These are phyloP conservation scores for Angomonas ambiguus DNA, from an alignment of 208 protist species.

Conservation along the genomic window DNA sequence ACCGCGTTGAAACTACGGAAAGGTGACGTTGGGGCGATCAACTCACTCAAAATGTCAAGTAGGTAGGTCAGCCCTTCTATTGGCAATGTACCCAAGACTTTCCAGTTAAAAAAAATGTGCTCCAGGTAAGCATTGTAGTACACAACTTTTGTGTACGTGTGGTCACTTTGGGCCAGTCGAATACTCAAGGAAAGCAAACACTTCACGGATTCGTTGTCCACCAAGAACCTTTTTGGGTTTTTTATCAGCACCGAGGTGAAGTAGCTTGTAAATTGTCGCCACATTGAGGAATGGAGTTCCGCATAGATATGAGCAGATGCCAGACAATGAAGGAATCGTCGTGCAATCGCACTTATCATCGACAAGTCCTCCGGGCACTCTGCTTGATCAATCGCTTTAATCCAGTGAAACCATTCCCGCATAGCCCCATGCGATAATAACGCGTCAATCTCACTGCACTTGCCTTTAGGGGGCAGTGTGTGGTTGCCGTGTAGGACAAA, in stretches of 20 bases:
- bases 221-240: slow-evolving; percentile 30
- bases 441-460: slow-evolving; percentile 24
- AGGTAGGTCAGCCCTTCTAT: slow-evolving; percentile 17
- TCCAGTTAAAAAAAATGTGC: slow-evolving; percentile 64
- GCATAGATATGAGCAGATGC: slow-evolving; percentile 26
- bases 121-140: slow-evolving; percentile 26
- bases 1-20: slow-evolving; percentile 38
- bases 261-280: slow-evolving; percentile 30
- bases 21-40: slow-evolving; percentile 32
- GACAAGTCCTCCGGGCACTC: not conserved
- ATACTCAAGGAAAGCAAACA: slow-evolving; percentile 22
- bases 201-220: slow-evolving; percentile 13
- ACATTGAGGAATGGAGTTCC: slow-evolving; percentile 24
- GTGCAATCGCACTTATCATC: not conserved
- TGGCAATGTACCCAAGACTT: slow-evolving; percentile 30
- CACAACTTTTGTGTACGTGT: slow-evolving; percentile 10
- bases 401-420: slow-evolving; percentile 51
- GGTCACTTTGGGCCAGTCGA: slow-evolving; percentile 12
- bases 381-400: slow-evolving; percentile 11
- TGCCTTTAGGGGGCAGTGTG: slow-evolving; percentile 21
- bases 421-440: slow-evolving; percentile 51
- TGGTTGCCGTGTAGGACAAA: slow-evolving; percentile 34
- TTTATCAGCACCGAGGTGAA: slow-evolving; percentile 26
- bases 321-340: slow-evolving; percentile 26
- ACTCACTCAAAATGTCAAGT: slow-evolving; percentile 21